Percentiles rank a stretch among this genome's conserved stretches.
Evolutionary conservation across 2,329 filamentous ascomycete species (phyloP).

Genomic region (Xylariaceae sp.): DNA sequence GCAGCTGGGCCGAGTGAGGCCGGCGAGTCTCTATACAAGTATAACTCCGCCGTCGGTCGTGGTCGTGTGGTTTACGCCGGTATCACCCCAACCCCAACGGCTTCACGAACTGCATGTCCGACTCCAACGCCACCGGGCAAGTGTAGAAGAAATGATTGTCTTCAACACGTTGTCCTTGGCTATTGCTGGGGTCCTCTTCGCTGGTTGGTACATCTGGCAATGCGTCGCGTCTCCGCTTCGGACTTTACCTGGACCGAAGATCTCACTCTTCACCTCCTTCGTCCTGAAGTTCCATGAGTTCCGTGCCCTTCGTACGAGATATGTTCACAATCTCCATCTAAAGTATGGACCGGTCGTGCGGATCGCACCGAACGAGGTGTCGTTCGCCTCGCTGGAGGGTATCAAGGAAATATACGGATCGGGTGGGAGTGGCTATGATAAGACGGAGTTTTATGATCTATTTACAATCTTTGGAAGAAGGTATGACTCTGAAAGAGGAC

Average conservation of each 20-base stretch:
- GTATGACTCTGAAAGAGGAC: slow-evolving; percentile 31
- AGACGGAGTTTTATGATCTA: slow-evolving; percentile 59
- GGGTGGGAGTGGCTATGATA: slow-evolving; percentile 58
- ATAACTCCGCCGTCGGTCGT: background rate
- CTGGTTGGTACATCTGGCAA: slow-evolving; percentile 25
- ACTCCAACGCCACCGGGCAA: background rate
- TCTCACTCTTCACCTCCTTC: slow-evolving; percentile 46
- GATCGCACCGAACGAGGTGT: slow-evolving; percentile 53
- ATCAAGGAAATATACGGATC: slow-evolving; percentile 60
- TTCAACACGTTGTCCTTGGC: slow-evolving; percentile 22
- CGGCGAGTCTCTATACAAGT: background rate
- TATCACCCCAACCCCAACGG: background rate
- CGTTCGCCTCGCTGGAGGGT: slow-evolving; percentile 51
- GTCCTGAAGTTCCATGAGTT: slow-evolving; percentile 54
- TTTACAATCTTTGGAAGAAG: slow-evolving; percentile 54
- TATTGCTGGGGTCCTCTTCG: slow-evolving; percentile 14
- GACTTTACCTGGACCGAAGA: slow-evolving; percentile 44
- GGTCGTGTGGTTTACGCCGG: background rate
- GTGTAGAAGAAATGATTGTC: slow-evolving; percentile 22
- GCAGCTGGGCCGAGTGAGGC: background rate
- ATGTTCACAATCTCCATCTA: slow-evolving; percentile 51
- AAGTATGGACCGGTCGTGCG: slow-evolving; percentile 54
- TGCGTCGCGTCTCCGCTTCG: slow-evolving; percentile 36
- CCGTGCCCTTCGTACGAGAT: slow-evolving; percentile 45
- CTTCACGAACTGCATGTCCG: background rate